These are phyloP conservation scores for Fusarium sp. DNA, from an alignment of 2,329 filamentous ascomycete genomes.

Conservation along the genomic window DNA sequence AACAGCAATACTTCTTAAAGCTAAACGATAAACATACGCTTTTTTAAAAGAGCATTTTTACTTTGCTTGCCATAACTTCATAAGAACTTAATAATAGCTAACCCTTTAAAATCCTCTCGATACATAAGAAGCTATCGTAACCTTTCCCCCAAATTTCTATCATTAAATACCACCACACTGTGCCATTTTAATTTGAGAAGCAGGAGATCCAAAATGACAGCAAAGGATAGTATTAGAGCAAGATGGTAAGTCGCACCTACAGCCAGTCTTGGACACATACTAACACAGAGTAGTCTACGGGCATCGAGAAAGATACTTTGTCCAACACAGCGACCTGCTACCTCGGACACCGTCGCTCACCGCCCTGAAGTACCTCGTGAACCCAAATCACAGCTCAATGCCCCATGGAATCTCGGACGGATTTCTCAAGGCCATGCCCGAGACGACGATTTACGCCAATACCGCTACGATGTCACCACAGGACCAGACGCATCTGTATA, in stretches of 20 bases:
- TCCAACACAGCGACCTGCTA: accelerated
- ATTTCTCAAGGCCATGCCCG: background rate
- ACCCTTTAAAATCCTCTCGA: too few species aligned
- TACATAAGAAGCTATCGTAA: accelerated
- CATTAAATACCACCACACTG: accelerated
- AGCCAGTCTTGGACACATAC: accelerated
- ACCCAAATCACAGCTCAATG: too few species aligned
- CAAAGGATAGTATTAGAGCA: accelerated
- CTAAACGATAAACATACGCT: accelerated
- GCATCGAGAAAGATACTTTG: too few species aligned
- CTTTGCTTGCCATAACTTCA: accelerated
- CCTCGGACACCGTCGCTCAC: too few species aligned
- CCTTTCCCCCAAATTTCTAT: accelerated
- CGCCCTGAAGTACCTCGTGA: background rate
- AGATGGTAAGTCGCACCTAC: background rate
- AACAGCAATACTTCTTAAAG: accelerated
- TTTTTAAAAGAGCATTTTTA: background rate
- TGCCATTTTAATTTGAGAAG: accelerated
- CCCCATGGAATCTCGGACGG: too few species aligned
- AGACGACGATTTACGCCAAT: background rate
- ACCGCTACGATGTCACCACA: background rate
- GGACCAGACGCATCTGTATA: background rate
- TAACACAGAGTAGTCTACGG: accelerated
- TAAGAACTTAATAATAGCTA: accelerated
- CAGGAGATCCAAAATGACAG: accelerated